Evolutionary conservation across 106 monocot genomes (phyloP), one percentile per base, ranked within the genome.

Genomic region (Vanilla planifolia): DNA sequence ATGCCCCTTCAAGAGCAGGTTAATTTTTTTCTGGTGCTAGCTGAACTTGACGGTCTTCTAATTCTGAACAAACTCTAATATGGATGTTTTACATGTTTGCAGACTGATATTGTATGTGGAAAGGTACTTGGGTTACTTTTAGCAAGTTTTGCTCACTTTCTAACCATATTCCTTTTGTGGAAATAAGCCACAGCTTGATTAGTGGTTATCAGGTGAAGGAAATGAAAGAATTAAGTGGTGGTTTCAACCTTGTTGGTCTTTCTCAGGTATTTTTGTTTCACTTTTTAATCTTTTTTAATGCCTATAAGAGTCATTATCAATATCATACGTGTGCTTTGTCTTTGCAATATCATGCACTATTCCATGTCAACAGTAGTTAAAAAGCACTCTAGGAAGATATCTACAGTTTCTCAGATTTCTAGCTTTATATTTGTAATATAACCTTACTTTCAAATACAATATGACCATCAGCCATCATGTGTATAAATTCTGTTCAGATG

Each of bases 191-290:
- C 29, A 59, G 23, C 29, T 52, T 24, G 1, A 33, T 57, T 27
- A 25, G 23, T 26, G 23, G 44, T 47, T 59, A 29, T 59, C 71
- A 92, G 92, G 87, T 92, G 8, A 88, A 88, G 55, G 66, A 76
- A 74, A 93, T 93, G 84, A 63, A 81, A 21, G 88, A 88, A 56
- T 69, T 88, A 3, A 71, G 68, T 5, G 67, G 63, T 5, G 92
- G 92, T 55, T 93, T 81, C 67, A 88, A 88, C 61, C 84, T 93
- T 46, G 84, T 93, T 73, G 92, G 92, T 41, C 92, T 93, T 60
- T 93, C 92, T 48, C 92, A 93, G 92, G 92, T 93, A 71, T 10
- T 57, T 20, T 35, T 35, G 25, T 21, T 33, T 33, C 32, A n/a
- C 32, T 34, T 13, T 29, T 37, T 37, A 37, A 10, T 10, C 5